These are phyloP conservation scores for Skeletonema potamos DNA, from an alignment of 108 stramenopile species.

Conservation along the genomic window DNA sequence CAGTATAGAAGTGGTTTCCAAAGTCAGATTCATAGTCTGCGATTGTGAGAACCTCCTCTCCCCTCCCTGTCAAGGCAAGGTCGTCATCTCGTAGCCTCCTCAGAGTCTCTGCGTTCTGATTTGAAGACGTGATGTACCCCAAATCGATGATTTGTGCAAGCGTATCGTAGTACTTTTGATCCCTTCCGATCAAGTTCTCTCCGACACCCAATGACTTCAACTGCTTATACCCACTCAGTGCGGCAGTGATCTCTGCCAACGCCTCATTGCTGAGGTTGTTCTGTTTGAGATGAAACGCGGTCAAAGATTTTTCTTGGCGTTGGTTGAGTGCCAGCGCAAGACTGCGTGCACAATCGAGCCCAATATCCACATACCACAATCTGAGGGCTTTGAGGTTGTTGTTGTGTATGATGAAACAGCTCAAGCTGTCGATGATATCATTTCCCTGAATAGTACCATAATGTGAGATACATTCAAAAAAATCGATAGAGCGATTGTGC, in stretches of 20 bases:
- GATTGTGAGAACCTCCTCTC: neutral
- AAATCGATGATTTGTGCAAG: neutral
- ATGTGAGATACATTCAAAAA: neutral
- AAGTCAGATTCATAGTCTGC: neutral
- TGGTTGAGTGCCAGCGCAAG: neutral
- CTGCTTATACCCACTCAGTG: neutral
- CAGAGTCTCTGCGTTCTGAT: neutral
- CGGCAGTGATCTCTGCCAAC: neutral
- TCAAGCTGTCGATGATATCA: neutral
- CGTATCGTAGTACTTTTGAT: neutral
- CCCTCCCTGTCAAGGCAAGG: neutral
- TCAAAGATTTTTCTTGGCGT: neutral
- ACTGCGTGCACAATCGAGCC: neutral
- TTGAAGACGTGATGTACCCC: neutral
- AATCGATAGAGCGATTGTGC: neutral
- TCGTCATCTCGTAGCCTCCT: neutral
- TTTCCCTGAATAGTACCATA: neutral
- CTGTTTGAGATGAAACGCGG: neutral
- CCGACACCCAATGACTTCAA: neutral
- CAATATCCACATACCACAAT: neutral
- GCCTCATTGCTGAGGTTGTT: neutral
- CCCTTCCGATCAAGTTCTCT: neutral
- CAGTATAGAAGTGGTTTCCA: neutral
- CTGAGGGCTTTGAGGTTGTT: neutral
- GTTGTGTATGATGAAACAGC: neutral